Base-by-base conservation (phyloP, 306 rosid species). In the Medicago arabica region DNA sequence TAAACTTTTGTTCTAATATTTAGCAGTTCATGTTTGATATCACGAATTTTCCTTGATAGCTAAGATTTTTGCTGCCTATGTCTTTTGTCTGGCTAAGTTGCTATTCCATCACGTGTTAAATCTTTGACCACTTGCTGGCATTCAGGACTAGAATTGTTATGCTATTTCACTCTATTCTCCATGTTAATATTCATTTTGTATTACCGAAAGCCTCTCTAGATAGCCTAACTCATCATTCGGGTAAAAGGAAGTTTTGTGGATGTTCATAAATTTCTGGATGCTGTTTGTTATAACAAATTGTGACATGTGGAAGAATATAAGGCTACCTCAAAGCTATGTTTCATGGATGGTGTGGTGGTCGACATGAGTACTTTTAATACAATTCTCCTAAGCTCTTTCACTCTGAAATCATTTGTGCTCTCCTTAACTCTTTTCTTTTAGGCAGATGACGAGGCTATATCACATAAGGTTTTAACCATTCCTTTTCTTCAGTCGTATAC, bases 91-190 rank as follows among this genome's bases (percentile, higher is more conserved):
- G 38, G 70, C 14, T 41, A 25, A 38, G 71, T 67, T 51, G 21
- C 64, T 36, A 12, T 67, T 75, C 58, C 40, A 3, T 67, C 18
- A 2, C 50, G 44, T 58, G 46, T 80, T 23, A 31, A 47, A 58
- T 74, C 46, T 41, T 79, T 44, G 43, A 65, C 44, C 9, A 18
- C 19, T 34, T 6, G 50, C 13, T 28, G 7, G 43, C 40, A 54
- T 10, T 5, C 44, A 49, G 57, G 58, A 67, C 40, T 38, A 47
- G 31, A 58, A 47, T 68, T 59, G 11, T 62, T 59, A 8, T 58
- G 58, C 39, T 36, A 60, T 74, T 18, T 72, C 69, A 44, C 21
- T 72, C 62, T 63, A 72, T 58, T 80, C 34, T 57, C 25, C 64
- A 40, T 53, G 55, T 31, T 62, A 21, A 55, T 38, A 81, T 55